Evolutionary conservation across 2,329 filamentous ascomycete genomes (phyloP), one percentile per base, ranked within the genome.

Genomic region (Verticillium klebahnii): DNA sequence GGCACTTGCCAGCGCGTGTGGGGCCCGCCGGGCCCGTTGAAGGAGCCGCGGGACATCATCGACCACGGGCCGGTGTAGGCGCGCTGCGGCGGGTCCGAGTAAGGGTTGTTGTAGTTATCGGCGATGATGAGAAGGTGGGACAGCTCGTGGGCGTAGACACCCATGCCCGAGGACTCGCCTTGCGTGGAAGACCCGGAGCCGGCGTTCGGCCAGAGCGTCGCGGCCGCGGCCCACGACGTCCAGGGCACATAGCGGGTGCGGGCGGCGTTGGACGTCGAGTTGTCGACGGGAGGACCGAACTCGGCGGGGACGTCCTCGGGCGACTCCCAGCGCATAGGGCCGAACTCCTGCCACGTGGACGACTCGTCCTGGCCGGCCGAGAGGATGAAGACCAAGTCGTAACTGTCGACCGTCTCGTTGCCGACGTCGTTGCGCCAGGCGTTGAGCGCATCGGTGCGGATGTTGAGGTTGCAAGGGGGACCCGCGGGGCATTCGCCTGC

Each of bases 51-150:
- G 25, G 77, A 78, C 64, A 85, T 73, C 82, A 85, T 85, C 6
- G 77, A 80, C 73, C 77, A 85, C 0, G 81, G 80, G 0, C 82
- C 82, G 0, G 81, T 81, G 67, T 81, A 84, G 0, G 78, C 70
- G 25, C 82, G 77, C 3, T 78, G 75, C 52, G 76, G 68, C 1
- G 80, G 81, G 1, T 71, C 66, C 3, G 77, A 73, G 65, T 79
- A 84, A 0, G 82, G 82, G 60, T 84, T 84, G 65, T 84, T 84
- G 67, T 85, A 84, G 67, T 85, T 85, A 66, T 84, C 82, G 9
- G 79, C 78, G 25, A 84, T 83, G 15, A 77, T 75, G 1, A 84
- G 74, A 40, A 85, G 68, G 67, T 84, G 82, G 29, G 75, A 79
- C 3, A 84, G 70, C 64, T 84, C 82, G 67, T 85, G 82, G 1